phyloP scores from a whole-genome alignment of 192 early-diverging fungal species.

The Ambispora gerdemannii region DNA sequence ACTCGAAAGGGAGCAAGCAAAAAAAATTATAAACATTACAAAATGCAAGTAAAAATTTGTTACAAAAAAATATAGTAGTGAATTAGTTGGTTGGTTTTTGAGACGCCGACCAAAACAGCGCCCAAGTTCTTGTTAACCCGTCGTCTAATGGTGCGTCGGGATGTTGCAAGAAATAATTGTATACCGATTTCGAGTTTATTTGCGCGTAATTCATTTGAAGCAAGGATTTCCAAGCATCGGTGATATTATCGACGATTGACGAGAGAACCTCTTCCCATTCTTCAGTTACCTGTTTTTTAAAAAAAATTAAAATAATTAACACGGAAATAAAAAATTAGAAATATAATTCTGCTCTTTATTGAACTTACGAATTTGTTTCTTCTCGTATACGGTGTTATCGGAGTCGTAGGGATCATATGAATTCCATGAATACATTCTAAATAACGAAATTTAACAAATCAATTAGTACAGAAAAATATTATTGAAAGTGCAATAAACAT shows the following conservation, averaged over 20 bases:
- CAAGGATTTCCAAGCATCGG: slow-evolving; percentile 37
- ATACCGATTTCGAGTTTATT: slow-evolving; percentile 30
- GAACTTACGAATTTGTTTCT: slow-evolving; percentile 29
- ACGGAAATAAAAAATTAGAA: no score
- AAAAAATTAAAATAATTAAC: background rate
- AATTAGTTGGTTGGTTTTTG: no score
- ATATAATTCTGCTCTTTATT: no score
- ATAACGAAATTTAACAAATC: background rate
- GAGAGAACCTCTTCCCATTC: slow-evolving; percentile 32
- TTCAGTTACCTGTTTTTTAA: background rate
- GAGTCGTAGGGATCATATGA: slow-evolving; percentile 39
- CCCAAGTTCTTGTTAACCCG: slow-evolving; percentile 39
- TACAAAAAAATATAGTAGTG: no score
- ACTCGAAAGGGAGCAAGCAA: no score
- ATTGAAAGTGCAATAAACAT: background rate
- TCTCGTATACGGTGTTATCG: slow-evolving; percentile 31
- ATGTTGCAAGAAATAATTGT: slow-evolving; percentile 29
- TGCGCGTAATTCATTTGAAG: slow-evolving; percentile 38
- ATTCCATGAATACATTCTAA: slow-evolving; percentile 42
- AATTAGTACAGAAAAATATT: background rate
- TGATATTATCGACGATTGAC: slow-evolving; percentile 6
- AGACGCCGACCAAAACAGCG: slow-evolving; percentile 37
- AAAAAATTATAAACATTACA: no score
- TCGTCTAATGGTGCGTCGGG: slow-evolving; percentile 32
- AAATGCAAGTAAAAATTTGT: no score